Conservation (phyloP, 176 grass and related monocot genomes). For the Urochloa ruziziensis region DNA sequence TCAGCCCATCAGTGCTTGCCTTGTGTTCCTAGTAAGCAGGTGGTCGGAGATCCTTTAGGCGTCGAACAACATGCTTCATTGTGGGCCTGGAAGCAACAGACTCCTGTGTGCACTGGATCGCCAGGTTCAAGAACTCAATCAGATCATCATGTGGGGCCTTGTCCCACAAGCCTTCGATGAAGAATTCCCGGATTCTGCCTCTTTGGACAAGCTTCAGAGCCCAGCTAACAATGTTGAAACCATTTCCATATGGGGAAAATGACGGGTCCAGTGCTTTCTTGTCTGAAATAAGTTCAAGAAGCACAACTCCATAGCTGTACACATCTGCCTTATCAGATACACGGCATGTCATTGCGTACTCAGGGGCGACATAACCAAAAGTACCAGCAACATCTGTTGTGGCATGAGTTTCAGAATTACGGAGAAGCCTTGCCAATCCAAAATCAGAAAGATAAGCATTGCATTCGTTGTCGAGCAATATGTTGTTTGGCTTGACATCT, state of each 20-base stretch:
- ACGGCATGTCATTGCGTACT: slow-evolving; percentile 87
- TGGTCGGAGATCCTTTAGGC: slow-evolving; percentile 63
- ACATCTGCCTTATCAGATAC: slow-evolving; percentile 96
- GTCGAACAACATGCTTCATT: slow-evolving; percentile 79
- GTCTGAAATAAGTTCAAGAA: slow-evolving; percentile 80
- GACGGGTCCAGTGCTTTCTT: slow-evolving; percentile 88
- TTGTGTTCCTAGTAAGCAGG: slow-evolving; percentile 51
- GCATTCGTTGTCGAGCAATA: slow-evolving; percentile 67
- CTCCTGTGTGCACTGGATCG: slow-evolving; percentile 64
- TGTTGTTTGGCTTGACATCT: slow-evolving; percentile 93
- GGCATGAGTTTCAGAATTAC: slow-evolving; percentile 80
- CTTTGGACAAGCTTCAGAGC: slow-evolving; percentile 65
- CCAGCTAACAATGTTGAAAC: slow-evolving; percentile 86
- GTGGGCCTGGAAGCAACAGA: slow-evolving; percentile 67
- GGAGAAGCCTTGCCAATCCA: slow-evolving; percentile 76
- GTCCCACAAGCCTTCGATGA: slow-evolving; percentile 76
- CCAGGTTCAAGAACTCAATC: slow-evolving; percentile 75
- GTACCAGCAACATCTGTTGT: slow-evolving; percentile 88
- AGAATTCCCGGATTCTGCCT: slow-evolving; percentile 68
- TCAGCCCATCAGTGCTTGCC: background rate
- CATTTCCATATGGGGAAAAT: slow-evolving; percentile 90
- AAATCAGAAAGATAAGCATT: slow-evolving; percentile 92
- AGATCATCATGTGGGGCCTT: slow-evolving; percentile 87
- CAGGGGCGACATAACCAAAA: slow-evolving; percentile 86
- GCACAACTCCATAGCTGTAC: slow-evolving; percentile 80